These are phyloP conservation scores for Plasmopara viticola DNA, from an alignment of 352 stramenopile genomes.

Conservation along the genomic window DNA sequence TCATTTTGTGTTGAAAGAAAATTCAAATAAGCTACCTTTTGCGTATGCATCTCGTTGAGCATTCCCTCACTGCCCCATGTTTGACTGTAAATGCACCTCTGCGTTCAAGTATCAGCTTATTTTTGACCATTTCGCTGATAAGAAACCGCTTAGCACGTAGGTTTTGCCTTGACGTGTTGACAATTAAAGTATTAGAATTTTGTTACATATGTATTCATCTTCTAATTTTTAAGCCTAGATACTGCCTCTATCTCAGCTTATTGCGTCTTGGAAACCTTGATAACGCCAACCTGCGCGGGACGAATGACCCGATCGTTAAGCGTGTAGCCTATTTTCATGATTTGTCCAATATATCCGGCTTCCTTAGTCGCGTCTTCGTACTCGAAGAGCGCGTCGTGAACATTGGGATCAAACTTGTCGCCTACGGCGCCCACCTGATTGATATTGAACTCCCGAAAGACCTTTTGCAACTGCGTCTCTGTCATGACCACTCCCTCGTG, in stretches of 20 bases:
- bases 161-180: no score
- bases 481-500: slow-evolving; percentile 93
- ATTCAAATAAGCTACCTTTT: no score
- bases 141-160: no score
- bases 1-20: no score
- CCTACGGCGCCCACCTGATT: slow-evolving; percentile 88
- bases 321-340: slow-evolving; percentile 96
- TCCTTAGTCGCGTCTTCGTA: slow-evolving; percentile 90
- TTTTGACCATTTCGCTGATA: no score
- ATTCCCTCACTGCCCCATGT: no score
- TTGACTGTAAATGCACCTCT: no score
- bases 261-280: slow-evolving; percentile 50
- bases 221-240: no score
- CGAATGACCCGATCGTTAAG: slow-evolving; percentile 95
- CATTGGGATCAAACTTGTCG: slow-evolving; percentile 97
- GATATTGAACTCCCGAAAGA: slow-evolving; percentile 91
- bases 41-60: no score
- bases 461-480: slow-evolving; percentile 92
- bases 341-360: slow-evolving; percentile 90
- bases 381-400: slow-evolving; percentile 98
- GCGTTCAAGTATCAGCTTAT: no score
- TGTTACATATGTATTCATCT: no score
- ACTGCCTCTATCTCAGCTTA: slow-evolving; percentile 8
- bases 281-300: slow-evolving; percentile 92
- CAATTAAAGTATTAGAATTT: no score